Conservation (phyloP, 202 grass and related monocot species). For the Brachypodium distachyon region DNA sequence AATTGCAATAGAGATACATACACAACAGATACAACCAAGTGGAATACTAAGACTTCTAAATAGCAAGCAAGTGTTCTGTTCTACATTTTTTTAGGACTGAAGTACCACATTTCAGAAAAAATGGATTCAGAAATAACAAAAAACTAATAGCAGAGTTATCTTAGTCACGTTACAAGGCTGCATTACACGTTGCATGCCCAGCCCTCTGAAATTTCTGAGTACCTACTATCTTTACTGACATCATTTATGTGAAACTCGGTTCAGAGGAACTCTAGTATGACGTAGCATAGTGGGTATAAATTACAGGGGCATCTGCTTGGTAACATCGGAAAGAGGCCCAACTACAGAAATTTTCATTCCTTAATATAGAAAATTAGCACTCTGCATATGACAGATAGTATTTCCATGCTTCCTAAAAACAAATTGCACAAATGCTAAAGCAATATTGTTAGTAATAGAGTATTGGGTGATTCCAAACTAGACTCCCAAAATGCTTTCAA, state of each 20-base stretch:
- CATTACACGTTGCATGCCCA: slow-evolving; percentile 4
- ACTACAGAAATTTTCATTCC: neutral
- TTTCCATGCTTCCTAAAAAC: neutral
- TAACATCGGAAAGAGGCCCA: neutral
- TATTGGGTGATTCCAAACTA: neutral
- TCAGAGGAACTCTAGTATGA: neutral
- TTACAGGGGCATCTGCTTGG: too few relatives aligned
- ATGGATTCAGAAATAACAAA: neutral
- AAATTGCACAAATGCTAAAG: neutral
- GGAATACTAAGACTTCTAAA: neutral
- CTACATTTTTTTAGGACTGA: too few relatives aligned
- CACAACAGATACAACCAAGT: neutral
- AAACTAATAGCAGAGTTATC: slow-evolving; percentile 4
- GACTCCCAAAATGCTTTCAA: neutral
- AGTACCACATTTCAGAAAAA: neutral
- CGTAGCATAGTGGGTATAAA: too few relatives aligned
- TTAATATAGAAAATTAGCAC: neutral
- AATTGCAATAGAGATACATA: slow-evolving; percentile 5
- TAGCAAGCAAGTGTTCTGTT: too few relatives aligned
- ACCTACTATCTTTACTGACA: neutral
- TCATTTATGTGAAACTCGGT: neutral
- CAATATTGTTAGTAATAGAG: neutral
- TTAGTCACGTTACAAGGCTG: neutral
- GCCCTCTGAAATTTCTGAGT: neutral
- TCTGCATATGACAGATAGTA: neutral